Evolutionary conservation across 495 filamentous ascomycete species (phyloP).

Genomic region (Neurospora hispaniola): DNA sequence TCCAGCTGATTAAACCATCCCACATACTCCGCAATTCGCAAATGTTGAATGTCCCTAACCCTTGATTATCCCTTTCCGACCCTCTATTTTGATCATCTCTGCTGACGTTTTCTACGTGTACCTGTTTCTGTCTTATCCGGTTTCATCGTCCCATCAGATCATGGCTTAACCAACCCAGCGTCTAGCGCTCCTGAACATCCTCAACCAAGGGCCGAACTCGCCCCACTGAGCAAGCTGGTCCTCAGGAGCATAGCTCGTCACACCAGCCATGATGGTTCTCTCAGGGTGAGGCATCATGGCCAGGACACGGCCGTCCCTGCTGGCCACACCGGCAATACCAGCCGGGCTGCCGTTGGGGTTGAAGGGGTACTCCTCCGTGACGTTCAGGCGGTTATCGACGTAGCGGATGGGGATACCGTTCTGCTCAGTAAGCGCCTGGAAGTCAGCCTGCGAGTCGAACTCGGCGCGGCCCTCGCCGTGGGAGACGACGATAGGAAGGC

Average conservation of each 20-base stretch:
- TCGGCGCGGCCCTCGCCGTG: slow-evolving; percentile 86
- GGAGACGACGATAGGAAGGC: slow-evolving; percentile 77
- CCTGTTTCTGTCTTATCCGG: neutral
- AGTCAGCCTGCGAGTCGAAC: slow-evolving; percentile 46
- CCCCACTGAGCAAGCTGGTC: slow-evolving; percentile 61
- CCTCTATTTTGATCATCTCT: neutral
- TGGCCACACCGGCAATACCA: slow-evolving; percentile 77
- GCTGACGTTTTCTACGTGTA: neutral
- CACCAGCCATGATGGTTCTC: slow-evolving; percentile 74
- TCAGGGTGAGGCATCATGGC: slow-evolving; percentile 97
- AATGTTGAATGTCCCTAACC: neutral
- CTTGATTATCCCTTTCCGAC: neutral
- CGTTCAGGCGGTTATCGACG: slow-evolving; percentile 64
- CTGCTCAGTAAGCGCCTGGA: slow-evolving; percentile 48
- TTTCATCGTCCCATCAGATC: slow-evolving; percentile 1
- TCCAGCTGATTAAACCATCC: neutral
- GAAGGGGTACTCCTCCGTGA: slow-evolving; percentile 75
- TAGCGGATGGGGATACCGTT: slow-evolving; percentile 65
- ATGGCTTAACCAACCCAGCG: slow-evolving; percentile 63
- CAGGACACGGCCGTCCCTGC: slow-evolving; percentile 71
- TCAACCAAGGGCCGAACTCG: slow-evolving; percentile 80
- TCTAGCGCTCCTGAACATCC: slow-evolving; percentile 69
- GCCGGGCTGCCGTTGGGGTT: slow-evolving; percentile 90
- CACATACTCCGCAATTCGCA: neutral
- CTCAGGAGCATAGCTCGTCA: slow-evolving; percentile 63